Evolutionary conservation across 805 yeast species (phyloP).

Genomic region (Yarrowia sp.): DNA sequence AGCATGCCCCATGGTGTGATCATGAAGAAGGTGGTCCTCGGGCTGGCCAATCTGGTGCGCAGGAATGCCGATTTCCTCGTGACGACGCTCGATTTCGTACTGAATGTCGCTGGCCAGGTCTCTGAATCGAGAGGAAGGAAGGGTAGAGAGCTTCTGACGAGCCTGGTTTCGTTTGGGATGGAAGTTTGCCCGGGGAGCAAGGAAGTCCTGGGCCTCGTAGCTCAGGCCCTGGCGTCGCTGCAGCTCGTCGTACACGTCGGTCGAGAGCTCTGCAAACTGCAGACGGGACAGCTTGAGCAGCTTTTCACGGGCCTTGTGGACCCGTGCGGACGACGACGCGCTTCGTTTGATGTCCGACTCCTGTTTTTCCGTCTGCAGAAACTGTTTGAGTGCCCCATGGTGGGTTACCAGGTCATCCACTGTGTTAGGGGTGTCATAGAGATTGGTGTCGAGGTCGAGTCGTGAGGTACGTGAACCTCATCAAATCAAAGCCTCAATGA

Average conservation of each 20-base stretch:
- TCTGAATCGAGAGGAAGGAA: constrained; percentile 81
- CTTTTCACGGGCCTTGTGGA: constrained; percentile 79
- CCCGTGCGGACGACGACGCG: constrained; percentile 39
- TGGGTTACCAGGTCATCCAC: constrained; percentile 37
- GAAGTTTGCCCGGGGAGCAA: constrained; percentile 73
- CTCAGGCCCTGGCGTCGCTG: constrained; percentile 65
- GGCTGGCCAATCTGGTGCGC: constrained; percentile 10
- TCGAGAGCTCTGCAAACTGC: constrained; percentile 88
- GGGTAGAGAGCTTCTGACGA: constrained; percentile 83
- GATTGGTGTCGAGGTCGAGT: not conserved
- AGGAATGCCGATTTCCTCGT: constrained; percentile 41
- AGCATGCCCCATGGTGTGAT: constrained; percentile 32
- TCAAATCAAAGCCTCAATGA: too few relatives aligned
- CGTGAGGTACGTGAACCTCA: too few relatives aligned
- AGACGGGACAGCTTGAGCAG: constrained; percentile 74
- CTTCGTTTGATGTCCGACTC: constrained; percentile 31
- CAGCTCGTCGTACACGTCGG: constrained; percentile 94
- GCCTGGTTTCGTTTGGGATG: constrained; percentile 97
- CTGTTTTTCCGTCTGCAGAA: constrained; percentile 15
- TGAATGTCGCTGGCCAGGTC: constrained; percentile 90
- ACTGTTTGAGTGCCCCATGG: constrained; percentile 36
- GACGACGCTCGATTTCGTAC: constrained; percentile 82
- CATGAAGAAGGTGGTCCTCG: not conserved
- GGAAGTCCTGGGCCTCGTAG: constrained; percentile 52
- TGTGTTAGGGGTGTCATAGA: constrained; percentile 1